phyloP scores from a whole-genome alignment of 2,329 filamentous ascomycete genomes.

The Pseudocercospora crystallina region DNA sequence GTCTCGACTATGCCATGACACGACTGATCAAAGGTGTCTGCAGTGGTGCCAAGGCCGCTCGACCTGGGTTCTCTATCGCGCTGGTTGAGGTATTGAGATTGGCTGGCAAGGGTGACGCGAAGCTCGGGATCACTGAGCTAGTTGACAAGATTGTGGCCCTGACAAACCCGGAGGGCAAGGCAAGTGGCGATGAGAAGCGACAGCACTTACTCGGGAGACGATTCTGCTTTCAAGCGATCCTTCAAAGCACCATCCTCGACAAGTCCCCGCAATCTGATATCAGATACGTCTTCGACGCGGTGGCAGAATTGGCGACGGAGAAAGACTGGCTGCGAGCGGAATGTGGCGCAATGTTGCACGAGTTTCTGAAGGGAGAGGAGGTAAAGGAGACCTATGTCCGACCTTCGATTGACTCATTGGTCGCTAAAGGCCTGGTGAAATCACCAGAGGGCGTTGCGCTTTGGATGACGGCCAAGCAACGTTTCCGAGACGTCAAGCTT shows the following conservation, averaged over 20 bases:
- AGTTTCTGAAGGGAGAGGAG: constrained; percentile 54
- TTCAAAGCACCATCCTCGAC: constrained; percentile 71
- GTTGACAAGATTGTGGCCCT: constrained; percentile 54
- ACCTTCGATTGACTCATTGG: constrained; percentile 28
- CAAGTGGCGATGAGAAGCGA: constrained; percentile 71
- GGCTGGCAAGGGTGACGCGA: constrained; percentile 39
- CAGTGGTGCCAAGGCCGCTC: constrained; percentile 83
- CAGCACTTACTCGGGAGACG: constrained; percentile 83
- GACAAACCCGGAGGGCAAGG: constrained; percentile 53
- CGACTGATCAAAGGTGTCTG: constrained; percentile 80
- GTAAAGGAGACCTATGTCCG: constrained; percentile 20
- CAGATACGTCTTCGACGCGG: constrained; percentile 66
- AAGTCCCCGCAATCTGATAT: constrained; percentile 57
- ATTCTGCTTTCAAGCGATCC: constrained; percentile 83
- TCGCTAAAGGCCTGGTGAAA: constrained; percentile 62
- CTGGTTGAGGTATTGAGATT: constrained; percentile 77
- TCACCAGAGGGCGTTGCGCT: constrained; percentile 87
- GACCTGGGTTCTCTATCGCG: constrained; percentile 85
- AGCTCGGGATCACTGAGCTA: constrained; percentile 33
- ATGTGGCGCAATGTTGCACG: constrained; percentile 78
- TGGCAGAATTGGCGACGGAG: constrained; percentile 73
- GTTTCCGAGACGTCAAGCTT: constrained; percentile 63
- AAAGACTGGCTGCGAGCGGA: constrained; percentile 89
- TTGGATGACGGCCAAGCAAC: constrained; percentile 71
- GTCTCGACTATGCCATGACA: constrained; percentile 41